phyloP scores from a whole-genome alignment of 2,329 filamentous ascomycete genomes.

The Fusarium miscanthi region DNA sequence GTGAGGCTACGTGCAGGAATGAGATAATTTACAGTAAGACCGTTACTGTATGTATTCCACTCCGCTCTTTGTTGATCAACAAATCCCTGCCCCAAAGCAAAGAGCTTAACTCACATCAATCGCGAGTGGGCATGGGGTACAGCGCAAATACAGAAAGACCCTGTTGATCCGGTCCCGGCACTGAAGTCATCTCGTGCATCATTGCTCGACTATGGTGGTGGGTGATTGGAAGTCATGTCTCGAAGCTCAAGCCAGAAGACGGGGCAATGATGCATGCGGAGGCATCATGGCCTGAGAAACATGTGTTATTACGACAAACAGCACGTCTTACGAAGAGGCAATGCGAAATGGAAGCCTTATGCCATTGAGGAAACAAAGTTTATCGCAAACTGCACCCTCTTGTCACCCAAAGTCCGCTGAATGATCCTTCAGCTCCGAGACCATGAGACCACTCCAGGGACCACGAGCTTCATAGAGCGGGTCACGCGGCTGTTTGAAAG shows the following conservation, averaged over 20 bases:
- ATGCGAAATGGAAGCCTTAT: not conserved
- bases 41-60: slow-evolving; percentile 17
- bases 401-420: not conserved
- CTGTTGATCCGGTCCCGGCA: slow-evolving; percentile 42
- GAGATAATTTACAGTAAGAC: slow-evolving; percentile 31
- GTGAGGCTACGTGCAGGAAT: slow-evolving; percentile 23
- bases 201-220: slow-evolving; percentile 8
- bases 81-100: slow-evolving; percentile 2
- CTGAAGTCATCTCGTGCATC: slow-evolving; percentile 38
- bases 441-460: slow-evolving; percentile 33
- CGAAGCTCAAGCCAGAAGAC: slow-evolving; percentile 23
- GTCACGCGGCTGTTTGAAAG: slow-evolving; percentile 33
- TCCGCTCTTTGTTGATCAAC: slow-evolving; percentile 18
- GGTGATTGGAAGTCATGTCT: slow-evolving; percentile 15
- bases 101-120: slow-evolving; percentile 21
- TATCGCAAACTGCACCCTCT: slow-evolving; percentile 1
- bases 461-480: slow-evolving; percentile 23
- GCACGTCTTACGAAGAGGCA: not conserved
- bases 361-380: not conserved
- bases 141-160: slow-evolving; percentile 35
- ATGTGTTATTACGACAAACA: slow-evolving; percentile 8
- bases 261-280: slow-evolving; percentile 31
- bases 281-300: slow-evolving; percentile 23
- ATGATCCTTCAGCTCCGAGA: slow-evolving; percentile 13
- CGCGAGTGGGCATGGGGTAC: slow-evolving; percentile 3